phyloP scores from a whole-genome alignment of 2,329 filamentous ascomycete species.

The Metarhizium humberi region DNA sequence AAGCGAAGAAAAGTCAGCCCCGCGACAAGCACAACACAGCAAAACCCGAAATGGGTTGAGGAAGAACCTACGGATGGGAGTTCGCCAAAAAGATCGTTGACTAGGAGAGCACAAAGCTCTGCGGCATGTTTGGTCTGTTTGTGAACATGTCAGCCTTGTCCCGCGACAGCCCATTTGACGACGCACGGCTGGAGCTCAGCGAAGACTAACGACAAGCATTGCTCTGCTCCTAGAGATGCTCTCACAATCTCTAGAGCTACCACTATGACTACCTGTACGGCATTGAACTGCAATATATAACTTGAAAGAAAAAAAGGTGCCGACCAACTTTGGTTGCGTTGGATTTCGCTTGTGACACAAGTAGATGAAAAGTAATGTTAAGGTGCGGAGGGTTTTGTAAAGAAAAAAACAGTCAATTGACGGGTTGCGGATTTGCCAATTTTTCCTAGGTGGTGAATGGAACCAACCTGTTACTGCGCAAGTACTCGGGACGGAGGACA shows the following conservation, averaged over 20 bases:
- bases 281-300: constrained; percentile 36
- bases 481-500: too few species aligned
- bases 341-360: neutral
- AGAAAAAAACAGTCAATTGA: neutral
- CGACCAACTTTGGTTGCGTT: neutral
- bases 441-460: constrained; percentile 19
- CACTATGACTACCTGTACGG: constrained; percentile 58
- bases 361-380: neutral
- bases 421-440: constrained; percentile 7
- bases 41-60: neutral
- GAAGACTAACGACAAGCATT: constrained; percentile 41
- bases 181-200: neutral
- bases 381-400: neutral
- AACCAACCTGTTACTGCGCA: neutral
- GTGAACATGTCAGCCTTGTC: constrained; percentile 13
- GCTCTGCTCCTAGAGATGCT: constrained; percentile 66
- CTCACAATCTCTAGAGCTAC: constrained; percentile 70
- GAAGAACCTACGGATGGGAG: constrained; percentile 64
- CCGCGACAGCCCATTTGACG: constrained; percentile 2
- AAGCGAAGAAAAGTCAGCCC: constrained; percentile 15
- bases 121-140: constrained; percentile 62
- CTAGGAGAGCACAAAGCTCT: constrained; percentile 83
- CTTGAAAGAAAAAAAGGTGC: neutral
- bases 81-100: constrained; percentile 85
- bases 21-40: constrained; percentile 6